These are phyloP conservation scores for Sphagnum contortum DNA, from an alignment of 225 moss, liverwort and hornwort species.

Conservation along the genomic window DNA sequence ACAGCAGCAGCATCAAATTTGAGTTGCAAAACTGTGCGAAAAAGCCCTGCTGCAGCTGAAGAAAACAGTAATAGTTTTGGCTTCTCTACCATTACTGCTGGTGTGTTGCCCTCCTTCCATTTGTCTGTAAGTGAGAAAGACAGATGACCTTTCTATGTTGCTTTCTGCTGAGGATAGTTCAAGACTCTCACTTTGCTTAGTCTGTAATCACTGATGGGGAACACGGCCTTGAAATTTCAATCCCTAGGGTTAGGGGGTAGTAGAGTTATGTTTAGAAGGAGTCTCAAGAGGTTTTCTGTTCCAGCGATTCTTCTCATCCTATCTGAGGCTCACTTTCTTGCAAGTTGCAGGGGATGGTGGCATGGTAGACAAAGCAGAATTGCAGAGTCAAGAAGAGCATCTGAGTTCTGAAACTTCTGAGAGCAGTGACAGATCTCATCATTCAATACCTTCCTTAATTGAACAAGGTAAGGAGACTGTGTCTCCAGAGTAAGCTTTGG, in stretches of 20 bases:
- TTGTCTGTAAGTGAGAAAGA: background rate
- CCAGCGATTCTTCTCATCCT: too few species aligned
- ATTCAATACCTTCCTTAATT: background rate
- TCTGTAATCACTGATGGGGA: too few species aligned
- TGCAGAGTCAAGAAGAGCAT: background rate
- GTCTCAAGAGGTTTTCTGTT: too few species aligned
- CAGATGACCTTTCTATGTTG: background rate
- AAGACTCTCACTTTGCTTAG: too few species aligned
- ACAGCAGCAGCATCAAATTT: slow-evolving; percentile 42
- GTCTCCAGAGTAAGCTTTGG: too few species aligned
- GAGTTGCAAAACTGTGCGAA: slow-evolving; percentile 20
- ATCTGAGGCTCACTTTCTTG: background rate
- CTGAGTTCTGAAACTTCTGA: background rate
- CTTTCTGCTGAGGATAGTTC: too few species aligned
- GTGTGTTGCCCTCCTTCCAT: slow-evolving; percentile 6
- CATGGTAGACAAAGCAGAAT: background rate
- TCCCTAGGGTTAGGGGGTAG: too few species aligned
- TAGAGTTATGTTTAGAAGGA: too few species aligned
- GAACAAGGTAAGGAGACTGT: background rate
- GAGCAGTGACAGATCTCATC: background rate
- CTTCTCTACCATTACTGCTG: slow-evolving; percentile 14
- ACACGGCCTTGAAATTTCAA: too few species aligned
- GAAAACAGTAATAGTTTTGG: slow-evolving; percentile 28
- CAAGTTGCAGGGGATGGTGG: background rate
- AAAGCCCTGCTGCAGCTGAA: slow-evolving; percentile 7